Evolutionary conservation across 768 basidiomycete genomes (phyloP).

Genomic region (Amanita muscaria): DNA sequence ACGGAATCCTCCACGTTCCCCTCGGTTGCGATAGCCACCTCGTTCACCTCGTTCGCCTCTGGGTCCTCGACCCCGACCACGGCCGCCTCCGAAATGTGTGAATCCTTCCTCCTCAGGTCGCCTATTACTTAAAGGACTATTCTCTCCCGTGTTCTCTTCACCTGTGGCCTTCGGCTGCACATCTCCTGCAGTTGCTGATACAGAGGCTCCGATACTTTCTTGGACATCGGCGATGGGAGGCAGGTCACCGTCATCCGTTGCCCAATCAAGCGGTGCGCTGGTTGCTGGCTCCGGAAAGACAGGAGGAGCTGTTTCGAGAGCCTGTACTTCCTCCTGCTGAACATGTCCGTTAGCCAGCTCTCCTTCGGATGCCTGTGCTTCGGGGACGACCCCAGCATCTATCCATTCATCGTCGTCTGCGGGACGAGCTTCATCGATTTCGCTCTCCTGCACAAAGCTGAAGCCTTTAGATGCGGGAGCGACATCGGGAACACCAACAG

Average conservation of each 20-base stretch:
- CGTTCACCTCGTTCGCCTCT: constrained; percentile 21
- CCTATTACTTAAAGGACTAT: constrained; percentile 15
- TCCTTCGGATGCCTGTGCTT: constrained; percentile 15
- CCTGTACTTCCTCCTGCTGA: background rate
- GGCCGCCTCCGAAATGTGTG: constrained; percentile 37
- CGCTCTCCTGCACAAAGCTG: constrained; percentile 78
- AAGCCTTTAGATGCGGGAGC: constrained; percentile 45
- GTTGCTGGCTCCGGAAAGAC: constrained; percentile 6
- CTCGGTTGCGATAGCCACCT: constrained; percentile 28
- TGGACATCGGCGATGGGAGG: constrained; percentile 74
- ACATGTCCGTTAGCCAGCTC: constrained; percentile 6
- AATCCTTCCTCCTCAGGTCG: constrained; percentile 57
- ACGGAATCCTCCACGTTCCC: constrained; percentile 24
- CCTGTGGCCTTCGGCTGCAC: constrained; percentile 20
- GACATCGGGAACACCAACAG: constrained; percentile 33
- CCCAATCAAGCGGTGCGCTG: constrained; percentile 61
- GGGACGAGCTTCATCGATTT: constrained; percentile 49
- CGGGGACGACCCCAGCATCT: constrained; percentile 25
- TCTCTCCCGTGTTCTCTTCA: constrained; percentile 23
- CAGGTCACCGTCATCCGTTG: constrained; percentile 69
- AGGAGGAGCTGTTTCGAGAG: constrained; percentile 7
- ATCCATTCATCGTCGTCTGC: constrained; percentile 51
- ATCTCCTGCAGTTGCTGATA: constrained; percentile 55
- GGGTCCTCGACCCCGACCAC: constrained; percentile 33
- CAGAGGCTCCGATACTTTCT: constrained; percentile 68